These are phyloP conservation scores for Pseudozyma hubeiensis DNA, from an alignment of 1,284 basidiomycete species.

Conservation along the genomic window DNA sequence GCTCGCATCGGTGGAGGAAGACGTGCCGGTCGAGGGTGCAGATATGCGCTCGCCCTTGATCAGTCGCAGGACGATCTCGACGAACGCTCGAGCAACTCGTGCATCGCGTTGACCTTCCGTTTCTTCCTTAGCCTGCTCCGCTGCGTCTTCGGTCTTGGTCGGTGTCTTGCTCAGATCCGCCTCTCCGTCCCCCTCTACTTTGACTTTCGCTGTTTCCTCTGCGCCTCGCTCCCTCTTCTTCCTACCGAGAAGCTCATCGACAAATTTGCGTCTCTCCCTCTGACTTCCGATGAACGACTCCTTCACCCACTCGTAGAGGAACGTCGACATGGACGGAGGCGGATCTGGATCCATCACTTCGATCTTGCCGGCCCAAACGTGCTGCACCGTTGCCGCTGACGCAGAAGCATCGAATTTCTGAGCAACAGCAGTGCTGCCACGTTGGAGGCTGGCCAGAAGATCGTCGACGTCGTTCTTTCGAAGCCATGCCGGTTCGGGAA, in stretches of 20 bases:
- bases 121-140: neutral
- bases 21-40: neutral
- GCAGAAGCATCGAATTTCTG: constrained; percentile 71
- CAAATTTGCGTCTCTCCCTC: constrained; percentile 84
- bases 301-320: constrained; percentile 86
- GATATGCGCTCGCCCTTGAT: constrained; percentile 28
- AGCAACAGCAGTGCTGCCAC: constrained; percentile 74
- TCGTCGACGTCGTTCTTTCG: constrained; percentile 91
- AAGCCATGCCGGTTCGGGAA: constrained; percentile 91
- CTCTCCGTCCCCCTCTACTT: constrained; percentile 68
- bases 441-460: constrained; percentile 89
- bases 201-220: constrained; percentile 72
- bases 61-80: constrained; percentile 24
- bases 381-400: constrained; percentile 17
- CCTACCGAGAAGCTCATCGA: constrained; percentile 88
- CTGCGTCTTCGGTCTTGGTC: neutral
- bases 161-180: neutral
- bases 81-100: constrained; percentile 8
- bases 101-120: constrained; percentile 12
- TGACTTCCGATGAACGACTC: constrained; percentile 81
- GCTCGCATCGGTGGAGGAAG: neutral
- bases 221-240: constrained; percentile 80
- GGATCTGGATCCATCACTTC: constrained; percentile 92
- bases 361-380: constrained; percentile 89
- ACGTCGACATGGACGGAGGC: constrained; percentile 89